phyloP scores from a whole-genome alignment of 441 rosid species.

The Hura crepitans region DNA sequence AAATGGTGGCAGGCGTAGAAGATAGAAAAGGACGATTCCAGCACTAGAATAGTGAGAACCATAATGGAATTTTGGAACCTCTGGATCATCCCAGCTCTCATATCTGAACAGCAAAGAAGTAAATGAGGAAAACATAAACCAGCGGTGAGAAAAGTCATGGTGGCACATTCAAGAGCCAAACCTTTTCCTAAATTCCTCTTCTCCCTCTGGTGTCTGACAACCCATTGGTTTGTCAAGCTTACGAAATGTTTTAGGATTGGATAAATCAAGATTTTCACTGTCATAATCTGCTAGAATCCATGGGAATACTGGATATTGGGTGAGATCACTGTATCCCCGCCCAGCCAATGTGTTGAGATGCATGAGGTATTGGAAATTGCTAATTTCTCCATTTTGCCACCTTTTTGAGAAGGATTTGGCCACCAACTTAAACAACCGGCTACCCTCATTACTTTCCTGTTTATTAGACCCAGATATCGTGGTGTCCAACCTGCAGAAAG shows the following conservation, averaged over 20 bases:
- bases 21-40: constrained; percentile 98
- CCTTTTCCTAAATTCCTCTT: constrained; percentile 99
- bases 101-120: constrained; percentile 51
- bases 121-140: constrained; percentile 18
- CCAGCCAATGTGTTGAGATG: constrained; percentile 99
- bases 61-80: constrained; percentile 98
- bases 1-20: constrained; percentile 97
- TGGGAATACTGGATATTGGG: constrained; percentile 99
- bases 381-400: constrained; percentile 99
- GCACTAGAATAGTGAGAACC: constrained; percentile 99
- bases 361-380: constrained; percentile 99
- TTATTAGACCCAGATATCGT: constrained; percentile 95
- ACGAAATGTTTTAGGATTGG: constrained; percentile 85
- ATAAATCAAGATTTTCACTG: constrained; percentile 81
- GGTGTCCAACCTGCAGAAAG: constrained; percentile 77
- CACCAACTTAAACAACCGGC: constrained; percentile 87
- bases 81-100: constrained; percentile 99
- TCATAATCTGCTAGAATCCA: constrained; percentile 99
- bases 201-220: constrained; percentile 97
- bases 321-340: constrained; percentile 99
- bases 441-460: constrained; percentile 91
- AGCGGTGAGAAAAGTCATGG: background rate
- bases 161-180: constrained; percentile 17
- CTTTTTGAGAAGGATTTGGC: constrained; percentile 99
- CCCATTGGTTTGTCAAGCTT: constrained; percentile 99